Evolutionary conservation across 305 asterid species (phyloP), one percentile per base, ranked within the genome.

Genomic region (Fraxinus sp.): DNA sequence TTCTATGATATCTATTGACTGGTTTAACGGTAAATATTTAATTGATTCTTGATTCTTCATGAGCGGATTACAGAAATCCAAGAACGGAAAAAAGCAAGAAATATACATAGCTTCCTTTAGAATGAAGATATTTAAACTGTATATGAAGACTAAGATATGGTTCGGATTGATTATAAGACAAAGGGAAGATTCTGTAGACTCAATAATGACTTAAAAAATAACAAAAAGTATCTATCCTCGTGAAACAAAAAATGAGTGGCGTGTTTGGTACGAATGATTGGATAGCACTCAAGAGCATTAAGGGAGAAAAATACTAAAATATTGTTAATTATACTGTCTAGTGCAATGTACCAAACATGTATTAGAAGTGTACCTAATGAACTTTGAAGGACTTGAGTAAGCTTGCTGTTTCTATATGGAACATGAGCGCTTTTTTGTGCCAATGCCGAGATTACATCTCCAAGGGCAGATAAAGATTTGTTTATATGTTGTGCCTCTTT

Each of bases 401-500:
- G 92, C 86, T 94, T 94, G 93, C 97, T 94, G 87, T 94, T 94
- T 83, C 98, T 85, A 78, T 92, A 94, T 1, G 98, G 98, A 82
- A 94, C 91, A 77, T 94, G 98, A 76, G 94, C 4, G 5, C 81
- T 88, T 76, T 94, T 94, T 80, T 94, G 98, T 8, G 98, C 88
- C 90, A 94, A 88, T 74, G 98, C 93, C 74, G 89, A 90, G 14
- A 94, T 91, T 84, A 94, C 98, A 87, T 94, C 98, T 32, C 98
- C 98, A 10, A 94, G 92, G 9, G 98, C 97, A 11, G 97, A 83
- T 74, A 94, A 85, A 0, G 98, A 94, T 84, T 94, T 94, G 68
- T 94, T 94, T 79, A 94, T 94, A 84, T 94, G 92, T 18, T 92
- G 97, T 49, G 98, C 97, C 86, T 94, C 98, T 85, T 90, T 94